These are phyloP conservation scores for Teratosphaeria zuluensis DNA, from an alignment of 2,329 filamentous ascomycete genomes.

Conservation along the genomic window DNA sequence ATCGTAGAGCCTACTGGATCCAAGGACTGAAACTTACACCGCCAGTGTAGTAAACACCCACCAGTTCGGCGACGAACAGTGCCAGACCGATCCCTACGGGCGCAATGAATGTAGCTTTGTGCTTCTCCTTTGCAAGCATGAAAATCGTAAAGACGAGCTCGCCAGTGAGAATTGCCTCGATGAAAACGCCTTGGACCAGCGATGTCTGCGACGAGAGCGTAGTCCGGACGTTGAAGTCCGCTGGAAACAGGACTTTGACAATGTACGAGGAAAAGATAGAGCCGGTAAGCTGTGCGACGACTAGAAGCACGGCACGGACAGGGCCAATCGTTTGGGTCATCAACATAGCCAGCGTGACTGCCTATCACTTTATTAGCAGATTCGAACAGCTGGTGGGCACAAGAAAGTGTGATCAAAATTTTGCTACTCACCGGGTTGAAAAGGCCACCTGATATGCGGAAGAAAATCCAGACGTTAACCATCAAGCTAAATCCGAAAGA, in stretches of 20 bases:
- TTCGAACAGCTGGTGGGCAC: background rate
- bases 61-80: conserved; percentile 48
- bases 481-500: conserved; percentile 24
- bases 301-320: conserved; percentile 18
- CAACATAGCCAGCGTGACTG: conserved; percentile 23
- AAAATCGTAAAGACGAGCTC: conserved; percentile 24
- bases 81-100: conserved; percentile 63
- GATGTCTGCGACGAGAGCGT: conserved; percentile 19
- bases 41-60: conserved; percentile 26
- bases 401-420: background rate
- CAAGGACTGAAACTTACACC: conserved; percentile 5
- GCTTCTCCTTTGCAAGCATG: conserved; percentile 28
- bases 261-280: conserved; percentile 23
- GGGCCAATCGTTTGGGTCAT: conserved; percentile 15
- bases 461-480: conserved; percentile 24
- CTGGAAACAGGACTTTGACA: conserved; percentile 21
- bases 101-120: conserved; percentile 45
- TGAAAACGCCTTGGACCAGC: conserved; percentile 21
- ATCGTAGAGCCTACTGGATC: background rate
- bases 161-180: conserved; percentile 26
- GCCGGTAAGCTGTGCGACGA: conserved; percentile 21
- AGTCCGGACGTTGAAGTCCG: conserved; percentile 17
- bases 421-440: conserved; percentile 17
- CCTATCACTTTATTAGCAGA: conserved; percentile 1
- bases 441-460: conserved; percentile 22